Evolutionary conservation across 768 basidiomycete genomes (phyloP), one percentile per base, ranked within the genome.

Genomic region (Boletus reticulatus): DNA sequence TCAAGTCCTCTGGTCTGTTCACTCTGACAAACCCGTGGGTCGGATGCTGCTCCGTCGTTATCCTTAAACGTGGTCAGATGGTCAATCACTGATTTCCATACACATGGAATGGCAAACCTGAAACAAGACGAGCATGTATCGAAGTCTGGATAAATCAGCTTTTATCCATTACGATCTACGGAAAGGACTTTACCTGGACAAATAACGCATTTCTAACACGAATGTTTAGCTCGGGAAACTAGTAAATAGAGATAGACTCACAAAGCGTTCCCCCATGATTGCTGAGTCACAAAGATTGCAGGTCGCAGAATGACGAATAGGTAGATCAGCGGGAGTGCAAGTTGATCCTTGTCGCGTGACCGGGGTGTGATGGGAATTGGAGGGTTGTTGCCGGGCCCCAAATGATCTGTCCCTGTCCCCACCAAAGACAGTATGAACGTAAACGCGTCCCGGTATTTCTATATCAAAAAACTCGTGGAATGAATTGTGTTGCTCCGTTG

Each of bases 201-300:
- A 53, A 74, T 67, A 10, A 85, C 55, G 63, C 90, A 92, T 86
- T 92, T 92, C 88, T 91, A 46, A 27, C 19, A 41, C n/a, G 43
- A 39, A n/a, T 11, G 6, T 50, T 51, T 53, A 59, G 16, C 47
- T 22, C 49, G 27, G 32, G 27, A 56, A 43, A 27, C 46, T 42
- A 32, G 52, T 32, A 48, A 48, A n/a, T 32, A 16, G 14, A 2
- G 29, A 49, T 32, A 9, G 17, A 61, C 88, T 72, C 65, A 92
- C 89, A 75, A 83, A 94, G 43, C 93, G 84, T 43, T 77, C 75
- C 3, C 92, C 93, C 27, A 70, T 61, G 61, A 95, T 89, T 3
- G 75, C 69, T 1, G 84, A 85, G 58, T 88, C 84, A 62, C 93
- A 95, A 24, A 93, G 66, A 67, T 94, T 82, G 72, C 93, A 95